These are phyloP conservation scores for Nevesoporus exiguus DNA, from an alignment of 768 basidiomycete genomes.

Conservation along the genomic window DNA sequence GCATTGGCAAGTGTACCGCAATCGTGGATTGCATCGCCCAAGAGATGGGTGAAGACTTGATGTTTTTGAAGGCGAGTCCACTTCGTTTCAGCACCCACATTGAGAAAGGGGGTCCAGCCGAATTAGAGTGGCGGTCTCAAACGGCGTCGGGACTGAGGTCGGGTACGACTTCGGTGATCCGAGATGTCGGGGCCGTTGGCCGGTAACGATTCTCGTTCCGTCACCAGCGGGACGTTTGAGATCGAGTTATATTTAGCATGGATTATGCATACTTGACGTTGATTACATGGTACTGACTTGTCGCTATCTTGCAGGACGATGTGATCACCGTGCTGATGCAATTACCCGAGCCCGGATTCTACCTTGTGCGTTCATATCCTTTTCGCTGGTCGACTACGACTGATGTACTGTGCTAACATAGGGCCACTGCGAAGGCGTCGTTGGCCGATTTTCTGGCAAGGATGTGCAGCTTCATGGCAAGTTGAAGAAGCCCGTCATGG, in stretches of 20 bases:
- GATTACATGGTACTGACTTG: conserved; percentile 8
- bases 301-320: conserved; percentile 55
- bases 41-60: conserved; percentile 63
- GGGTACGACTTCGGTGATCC: no score
- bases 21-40: conserved; percentile 73
- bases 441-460: conserved; percentile 63
- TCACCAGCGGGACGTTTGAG: neutral
- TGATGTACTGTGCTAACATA: conserved; percentile 24
- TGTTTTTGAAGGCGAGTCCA: conserved; percentile 73
- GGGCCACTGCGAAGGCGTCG: conserved; percentile 88
- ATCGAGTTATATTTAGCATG: no score
- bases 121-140: no score
- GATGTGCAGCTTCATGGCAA: conserved; percentile 69
- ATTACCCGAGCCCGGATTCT: conserved; percentile 51
- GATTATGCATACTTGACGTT: neutral
- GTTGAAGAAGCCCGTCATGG: conserved; percentile 77
- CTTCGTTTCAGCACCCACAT: neutral
- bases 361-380: conserved; percentile 48
- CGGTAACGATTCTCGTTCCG: no score
- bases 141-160: no score
- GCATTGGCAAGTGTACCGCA: conserved; percentile 79
- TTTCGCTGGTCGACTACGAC: neutral
- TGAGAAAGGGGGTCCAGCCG: neutral
- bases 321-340: conserved; percentile 78
- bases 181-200: neutral